Conservation (phyloP, 1,284 basidiomycete species). For the Cryptococcus sp. region DNA sequence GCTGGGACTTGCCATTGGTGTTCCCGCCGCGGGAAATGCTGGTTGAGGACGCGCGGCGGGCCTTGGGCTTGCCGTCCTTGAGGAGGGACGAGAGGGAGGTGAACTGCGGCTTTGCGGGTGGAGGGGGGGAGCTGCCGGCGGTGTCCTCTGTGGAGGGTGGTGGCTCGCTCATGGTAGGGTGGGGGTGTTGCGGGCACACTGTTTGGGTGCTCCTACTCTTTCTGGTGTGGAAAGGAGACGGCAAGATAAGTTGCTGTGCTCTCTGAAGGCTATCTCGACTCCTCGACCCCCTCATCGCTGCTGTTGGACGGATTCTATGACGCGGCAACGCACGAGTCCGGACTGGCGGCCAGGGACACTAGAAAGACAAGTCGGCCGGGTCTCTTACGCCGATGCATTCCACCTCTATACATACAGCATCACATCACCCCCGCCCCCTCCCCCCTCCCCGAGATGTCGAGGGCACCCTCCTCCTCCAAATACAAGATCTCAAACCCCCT, state of each 20-base stretch:
- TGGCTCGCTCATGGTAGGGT: not conserved
- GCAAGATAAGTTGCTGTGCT: not conserved
- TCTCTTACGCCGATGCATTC: not conserved
- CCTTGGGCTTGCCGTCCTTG: slow-evolving; percentile 10
- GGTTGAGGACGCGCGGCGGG: not conserved
- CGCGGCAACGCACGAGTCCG: not conserved
- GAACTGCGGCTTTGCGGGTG: slow-evolving; percentile 30
- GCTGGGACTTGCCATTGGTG: not conserved
- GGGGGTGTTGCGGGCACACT: not conserved
- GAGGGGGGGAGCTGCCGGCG: slow-evolving; percentile 1
- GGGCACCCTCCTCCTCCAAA: slow-evolving; percentile 17
- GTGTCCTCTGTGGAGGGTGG: not conserved
- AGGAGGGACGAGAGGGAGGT: slow-evolving; percentile 39
- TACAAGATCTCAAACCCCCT: slow-evolving; percentile 43
- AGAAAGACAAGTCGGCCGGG: not conserved
- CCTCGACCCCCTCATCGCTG: too few species aligned
- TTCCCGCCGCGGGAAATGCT: not conserved
- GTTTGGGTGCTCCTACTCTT: too few species aligned
- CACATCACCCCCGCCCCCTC: slow-evolving; percentile 11
- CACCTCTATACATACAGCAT: slow-evolving; percentile 9
- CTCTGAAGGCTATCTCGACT: too few species aligned
- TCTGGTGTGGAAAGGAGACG: too few species aligned
- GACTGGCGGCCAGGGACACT: too few species aligned
- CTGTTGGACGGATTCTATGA: too few species aligned
- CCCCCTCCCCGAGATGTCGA: slow-evolving; percentile 6